Percentiles rank a stretch among this genome's conserved stretches.
Evolutionary conservation across 2,329 filamentous ascomycete species (phyloP).

Genomic region (Davidsoniella eucalypti): DNA sequence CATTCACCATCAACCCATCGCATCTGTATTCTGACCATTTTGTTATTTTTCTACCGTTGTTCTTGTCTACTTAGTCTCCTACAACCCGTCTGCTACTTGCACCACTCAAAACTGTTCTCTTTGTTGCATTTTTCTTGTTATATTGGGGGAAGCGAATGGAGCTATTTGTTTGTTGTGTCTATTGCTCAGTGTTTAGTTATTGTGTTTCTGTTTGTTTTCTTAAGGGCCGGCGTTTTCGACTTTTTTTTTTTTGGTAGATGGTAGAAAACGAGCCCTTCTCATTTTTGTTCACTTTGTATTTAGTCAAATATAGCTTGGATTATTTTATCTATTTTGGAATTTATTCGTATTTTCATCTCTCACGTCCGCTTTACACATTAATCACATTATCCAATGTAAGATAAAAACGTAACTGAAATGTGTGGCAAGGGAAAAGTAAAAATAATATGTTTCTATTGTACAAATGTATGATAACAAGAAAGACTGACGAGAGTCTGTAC

Average conservation of each 20-base stretch:
- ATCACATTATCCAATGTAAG: no score
- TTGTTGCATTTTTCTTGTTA: no score
- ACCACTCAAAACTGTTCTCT: no score
- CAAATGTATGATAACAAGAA: conserved; percentile 8
- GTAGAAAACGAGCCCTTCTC: conserved; percentile 1
- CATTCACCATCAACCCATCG: not conserved
- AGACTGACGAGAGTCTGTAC: not conserved
- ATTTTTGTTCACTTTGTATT: conserved; percentile 1
- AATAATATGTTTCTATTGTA: conserved; percentile 10
- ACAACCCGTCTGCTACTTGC: no score
- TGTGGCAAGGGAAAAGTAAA: no score
- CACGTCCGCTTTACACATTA: no score
- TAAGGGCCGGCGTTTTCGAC: not conserved
- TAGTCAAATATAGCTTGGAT: not conserved
- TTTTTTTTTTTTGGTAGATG: not conserved
- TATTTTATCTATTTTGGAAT: not conserved
- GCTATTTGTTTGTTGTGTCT: not conserved
- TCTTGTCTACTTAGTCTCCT: not conserved
- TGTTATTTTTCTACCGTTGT: conserved; percentile 2
- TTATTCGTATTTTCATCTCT: conserved; percentile 4
- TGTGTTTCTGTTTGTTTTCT: not conserved
- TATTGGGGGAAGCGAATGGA: no score
- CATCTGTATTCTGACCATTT: not conserved
- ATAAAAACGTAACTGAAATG: no score
- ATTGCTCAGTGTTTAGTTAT: conserved; percentile 1